Evolutionary conservation across 345 rosid genomes (phyloP), one percentile per base, ranked within the genome.

Genomic region (Carallia pectinifolia): DNA sequence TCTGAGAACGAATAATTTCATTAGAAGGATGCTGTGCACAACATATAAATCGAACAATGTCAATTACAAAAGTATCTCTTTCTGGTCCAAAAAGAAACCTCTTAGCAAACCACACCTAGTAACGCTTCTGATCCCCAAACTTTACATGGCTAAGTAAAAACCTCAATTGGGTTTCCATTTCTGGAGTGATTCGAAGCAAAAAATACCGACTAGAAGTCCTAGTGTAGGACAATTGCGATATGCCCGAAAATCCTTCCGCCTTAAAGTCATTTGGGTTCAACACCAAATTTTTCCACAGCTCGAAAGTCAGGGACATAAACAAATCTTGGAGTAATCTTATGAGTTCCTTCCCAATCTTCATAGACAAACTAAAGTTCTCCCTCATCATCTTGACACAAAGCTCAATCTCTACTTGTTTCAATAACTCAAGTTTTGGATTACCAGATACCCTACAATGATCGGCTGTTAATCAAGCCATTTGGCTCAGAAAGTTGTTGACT

Each of bases 321-420:
- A 93, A 65, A 60, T 91, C 97, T 58, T 91, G 98, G 29, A 91
- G 76, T 64, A 94, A 67, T 71, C 96, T 69, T 52, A 87, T 44
- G 61, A 90, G 84, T 69, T 90, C 97, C 77, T 97, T 84, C 54
- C 97, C 98, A 10, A 88, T 79, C 81, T 85, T 85, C 76, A 87
- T 77, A 77, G 90, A 77, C 73, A 88, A 78, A 67, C 64, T 68
- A 66, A 88, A 66, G 61, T 89, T 85, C 80, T 82, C 89, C 66
- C 85, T 91, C 79, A 94, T 81, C 93, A 94, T 84, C 80, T 79
- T 91, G 13, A 86, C 72, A 76, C 96, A 91, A 79, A 88, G 87
- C 18, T 67, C 80, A n/a, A 85, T 83, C 83, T 89, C 98, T 61
- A 89, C 31, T 6, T 31, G 56, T 82, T 77, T 90, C 74, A 94